Evolutionary conservation across 495 filamentous ascomycete species (phyloP).

Genomic region (Stereocaulon alpinum): DNA sequence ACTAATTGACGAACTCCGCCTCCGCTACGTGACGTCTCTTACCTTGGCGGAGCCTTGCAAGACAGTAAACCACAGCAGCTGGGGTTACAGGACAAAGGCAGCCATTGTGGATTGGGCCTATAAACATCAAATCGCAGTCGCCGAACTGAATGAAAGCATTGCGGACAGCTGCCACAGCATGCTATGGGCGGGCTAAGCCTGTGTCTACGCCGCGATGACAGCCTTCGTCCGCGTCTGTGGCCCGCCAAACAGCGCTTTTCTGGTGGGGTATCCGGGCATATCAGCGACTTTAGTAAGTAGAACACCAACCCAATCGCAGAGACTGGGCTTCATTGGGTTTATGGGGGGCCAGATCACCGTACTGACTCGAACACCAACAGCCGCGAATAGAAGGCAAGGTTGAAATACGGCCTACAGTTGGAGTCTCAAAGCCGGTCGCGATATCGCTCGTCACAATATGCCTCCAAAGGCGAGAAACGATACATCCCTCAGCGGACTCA

Average conservation of each 20-base stretch:
- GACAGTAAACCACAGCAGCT: background rate
- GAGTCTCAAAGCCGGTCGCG: constrained; percentile 75
- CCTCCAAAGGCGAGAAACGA: constrained; percentile 85
- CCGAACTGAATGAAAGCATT: constrained; percentile 1
- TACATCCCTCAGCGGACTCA: constrained; percentile 91
- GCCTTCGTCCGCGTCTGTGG: constrained; percentile 96
- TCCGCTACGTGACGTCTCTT: background rate
- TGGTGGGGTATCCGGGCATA: constrained; percentile 96
- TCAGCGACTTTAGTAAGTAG: constrained; percentile 84
- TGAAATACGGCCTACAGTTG: constrained; percentile 79
- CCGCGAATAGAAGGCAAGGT: constrained; percentile 96
- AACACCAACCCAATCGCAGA: background rate
- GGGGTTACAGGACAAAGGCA: background rate
- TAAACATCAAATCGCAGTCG: background rate
- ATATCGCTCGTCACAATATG: constrained; percentile 92
- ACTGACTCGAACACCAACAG: constrained; percentile 33
- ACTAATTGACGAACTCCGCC: background rate
- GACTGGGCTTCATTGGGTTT: background rate
- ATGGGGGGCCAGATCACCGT: background rate
- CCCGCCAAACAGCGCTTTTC: constrained; percentile 90
- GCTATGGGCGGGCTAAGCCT: constrained; percentile 22
- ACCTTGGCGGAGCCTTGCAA: background rate
- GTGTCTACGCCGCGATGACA: constrained; percentile 47
- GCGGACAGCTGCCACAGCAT: constrained; percentile 14
- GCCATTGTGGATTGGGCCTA: background rate